Percentiles rank a stretch among this genome's conserved stretches.
These are phyloP conservation scores for Iberis amara DNA, from an alignment of 441 rosid genomes.

Conservation along the genomic window DNA sequence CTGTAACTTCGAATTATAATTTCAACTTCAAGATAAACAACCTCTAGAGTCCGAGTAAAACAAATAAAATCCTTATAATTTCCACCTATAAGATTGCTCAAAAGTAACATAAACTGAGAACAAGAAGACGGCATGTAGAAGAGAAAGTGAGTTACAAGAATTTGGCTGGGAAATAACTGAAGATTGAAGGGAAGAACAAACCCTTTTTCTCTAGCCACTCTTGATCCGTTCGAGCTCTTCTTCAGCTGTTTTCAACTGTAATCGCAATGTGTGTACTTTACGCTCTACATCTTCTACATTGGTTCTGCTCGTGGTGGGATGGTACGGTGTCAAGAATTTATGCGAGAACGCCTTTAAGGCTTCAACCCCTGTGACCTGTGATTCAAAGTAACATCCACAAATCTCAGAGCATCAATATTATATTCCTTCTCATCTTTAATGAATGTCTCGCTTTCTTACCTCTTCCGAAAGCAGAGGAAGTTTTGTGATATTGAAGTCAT, in stretches of 20 bases:
- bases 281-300: slow-evolving; percentile 53
- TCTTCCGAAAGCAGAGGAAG: slow-evolving; percentile 92
- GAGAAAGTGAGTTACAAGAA: slow-evolving; percentile 19
- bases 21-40: too few species aligned
- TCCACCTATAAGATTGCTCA: slow-evolving; percentile 24
- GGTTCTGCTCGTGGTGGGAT: slow-evolving; percentile 37
- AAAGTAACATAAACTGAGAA: background rate
- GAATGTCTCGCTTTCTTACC: slow-evolving; percentile 38
- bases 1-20: background rate
- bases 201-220: slow-evolving; percentile 52
- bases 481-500: slow-evolving; percentile 93
- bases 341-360: slow-evolving; percentile 77
- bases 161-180: slow-evolving; percentile 8
- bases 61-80: background rate
- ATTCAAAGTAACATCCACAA: slow-evolving; percentile 13
- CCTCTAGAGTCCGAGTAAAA: background rate
- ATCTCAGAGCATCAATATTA: too few species aligned
- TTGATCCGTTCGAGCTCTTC: slow-evolving; percentile 54
- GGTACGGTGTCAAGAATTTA: slow-evolving; percentile 55
- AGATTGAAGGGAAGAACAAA: slow-evolving; percentile 20
- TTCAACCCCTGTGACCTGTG: slow-evolving; percentile 87
- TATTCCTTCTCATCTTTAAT: slow-evolving; percentile 13
- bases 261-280: slow-evolving; percentile 46
- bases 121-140: slow-evolving; percentile 14
- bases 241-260: slow-evolving; percentile 62